Conservation (phyloP, 2,329 filamentous ascomycete species). For the Ophiostoma perfectum region DNA sequence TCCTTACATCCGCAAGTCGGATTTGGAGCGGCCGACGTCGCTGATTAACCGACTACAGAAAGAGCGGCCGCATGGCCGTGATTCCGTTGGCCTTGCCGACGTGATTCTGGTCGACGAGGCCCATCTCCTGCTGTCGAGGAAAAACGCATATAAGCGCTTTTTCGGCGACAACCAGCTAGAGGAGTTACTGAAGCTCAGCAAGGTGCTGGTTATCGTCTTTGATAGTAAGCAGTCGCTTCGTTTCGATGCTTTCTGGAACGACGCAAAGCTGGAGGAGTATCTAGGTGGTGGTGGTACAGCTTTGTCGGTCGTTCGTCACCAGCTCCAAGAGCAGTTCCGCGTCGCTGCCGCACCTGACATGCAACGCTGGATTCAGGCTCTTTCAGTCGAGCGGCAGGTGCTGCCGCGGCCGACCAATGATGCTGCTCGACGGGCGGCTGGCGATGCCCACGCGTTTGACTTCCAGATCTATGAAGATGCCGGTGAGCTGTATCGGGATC, state of each 20-base stretch:
- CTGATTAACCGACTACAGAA: not conserved
- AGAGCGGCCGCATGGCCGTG: not conserved
- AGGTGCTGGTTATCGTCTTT: not conserved
- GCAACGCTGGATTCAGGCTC: not conserved
- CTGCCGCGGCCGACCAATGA: not conserved
- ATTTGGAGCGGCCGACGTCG: not conserved
- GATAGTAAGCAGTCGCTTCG: not conserved
- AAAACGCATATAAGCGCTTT: not conserved
- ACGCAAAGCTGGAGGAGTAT: not conserved
- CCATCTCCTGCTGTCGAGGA: not conserved
- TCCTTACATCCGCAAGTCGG: not conserved
- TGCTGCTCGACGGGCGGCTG: too few relatives aligned
- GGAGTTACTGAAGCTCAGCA: not conserved
- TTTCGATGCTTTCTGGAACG: not conserved
- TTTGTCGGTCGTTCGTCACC: not conserved
- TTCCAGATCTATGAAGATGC: not conserved
- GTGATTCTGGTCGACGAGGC: not conserved
- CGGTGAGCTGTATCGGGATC: not conserved
- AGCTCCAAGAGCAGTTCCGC: not conserved
- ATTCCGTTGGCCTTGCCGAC: not conserved
- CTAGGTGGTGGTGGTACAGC: not conserved
- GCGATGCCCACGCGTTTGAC: not conserved
- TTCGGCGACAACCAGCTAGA: conserved; percentile 1
- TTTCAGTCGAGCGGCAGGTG: not conserved
- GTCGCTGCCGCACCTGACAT: not conserved